Conservation (phyloP, 1,284 basidiomycete species). For the Cryptococcus sp. region DNA sequence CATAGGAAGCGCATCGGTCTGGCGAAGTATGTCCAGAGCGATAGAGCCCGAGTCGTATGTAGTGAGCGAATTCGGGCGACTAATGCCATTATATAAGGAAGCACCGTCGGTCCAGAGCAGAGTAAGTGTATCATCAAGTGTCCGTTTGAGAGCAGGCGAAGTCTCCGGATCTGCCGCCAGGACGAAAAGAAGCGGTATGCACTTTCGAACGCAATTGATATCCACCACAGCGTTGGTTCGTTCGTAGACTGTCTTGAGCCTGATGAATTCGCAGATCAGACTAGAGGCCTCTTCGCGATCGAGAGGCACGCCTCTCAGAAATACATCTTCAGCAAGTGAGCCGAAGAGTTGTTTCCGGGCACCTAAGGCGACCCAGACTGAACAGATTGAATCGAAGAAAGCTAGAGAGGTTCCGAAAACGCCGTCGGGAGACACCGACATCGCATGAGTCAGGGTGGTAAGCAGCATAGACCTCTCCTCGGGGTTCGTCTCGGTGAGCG, state of each 20-base stretch:
- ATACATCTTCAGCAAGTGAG: neutral
- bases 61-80: neutral
- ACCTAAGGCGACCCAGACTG: no score
- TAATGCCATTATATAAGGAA: neutral
- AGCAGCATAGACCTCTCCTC: no score
- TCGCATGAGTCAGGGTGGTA: no score
- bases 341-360: no score
- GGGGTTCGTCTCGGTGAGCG: no score
- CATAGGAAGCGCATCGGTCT: neutral
- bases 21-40: slow-evolving; percentile 5
- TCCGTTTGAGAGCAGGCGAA: slow-evolving; percentile 1
- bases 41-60: neutral
- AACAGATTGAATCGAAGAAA: no score
- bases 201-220: neutral
- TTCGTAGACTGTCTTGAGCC: neutral
- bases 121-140: slow-evolving; percentile 4
- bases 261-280: neutral
- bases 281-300: neutral
- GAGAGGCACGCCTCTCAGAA: neutral
- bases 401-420: no score
- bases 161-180: slow-evolving; percentile 10
- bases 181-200: slow-evolving; percentile 6
- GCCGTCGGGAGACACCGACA: no score
- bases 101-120: neutral
- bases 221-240: neutral